Conservation (phyloP, 768 basidiomycete species). For the Leccinum barrowsii region DNA sequence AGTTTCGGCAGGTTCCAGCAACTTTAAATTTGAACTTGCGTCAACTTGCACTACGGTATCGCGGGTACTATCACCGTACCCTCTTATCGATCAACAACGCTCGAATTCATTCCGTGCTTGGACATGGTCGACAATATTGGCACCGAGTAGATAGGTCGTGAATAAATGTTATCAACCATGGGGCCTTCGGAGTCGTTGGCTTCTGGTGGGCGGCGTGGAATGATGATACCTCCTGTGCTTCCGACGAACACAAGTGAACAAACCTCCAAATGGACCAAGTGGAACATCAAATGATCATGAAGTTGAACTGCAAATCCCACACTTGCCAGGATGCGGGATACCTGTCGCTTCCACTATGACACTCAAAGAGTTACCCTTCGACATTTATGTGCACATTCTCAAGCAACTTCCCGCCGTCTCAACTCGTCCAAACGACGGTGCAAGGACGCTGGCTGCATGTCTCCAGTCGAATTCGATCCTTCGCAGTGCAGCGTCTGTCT, state of each 20-base stretch:
- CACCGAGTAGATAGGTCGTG: too few species aligned
- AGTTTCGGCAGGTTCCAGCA: neutral
- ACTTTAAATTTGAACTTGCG: too few species aligned
- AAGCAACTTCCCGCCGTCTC: conserved; percentile 31
- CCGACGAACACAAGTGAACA: neutral
- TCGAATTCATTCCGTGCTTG: neutral
- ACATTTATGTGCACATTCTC: conserved; percentile 38
- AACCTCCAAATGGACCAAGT: neutral
- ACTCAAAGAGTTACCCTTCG: conserved; percentile 29
- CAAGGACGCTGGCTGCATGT: conserved; percentile 40
- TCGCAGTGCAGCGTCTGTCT: conserved; percentile 41
- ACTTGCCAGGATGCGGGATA: neutral
- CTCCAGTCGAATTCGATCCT: conserved; percentile 37
- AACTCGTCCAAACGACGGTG: conserved; percentile 17
- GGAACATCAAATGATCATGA: neutral
- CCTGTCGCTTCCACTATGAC: conserved; percentile 13
- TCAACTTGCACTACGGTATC: too few species aligned
- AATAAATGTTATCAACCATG: neutral
- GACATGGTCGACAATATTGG: neutral
- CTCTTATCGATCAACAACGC: too few species aligned
- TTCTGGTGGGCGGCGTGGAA: neutral
- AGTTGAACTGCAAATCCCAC: neutral
- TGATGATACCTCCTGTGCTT: neutral
- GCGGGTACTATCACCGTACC: too few species aligned
- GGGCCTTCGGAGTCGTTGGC: neutral